phyloP scores from a whole-genome alignment of 257 asterid genomes.

The Solanum pennellii region DNA sequence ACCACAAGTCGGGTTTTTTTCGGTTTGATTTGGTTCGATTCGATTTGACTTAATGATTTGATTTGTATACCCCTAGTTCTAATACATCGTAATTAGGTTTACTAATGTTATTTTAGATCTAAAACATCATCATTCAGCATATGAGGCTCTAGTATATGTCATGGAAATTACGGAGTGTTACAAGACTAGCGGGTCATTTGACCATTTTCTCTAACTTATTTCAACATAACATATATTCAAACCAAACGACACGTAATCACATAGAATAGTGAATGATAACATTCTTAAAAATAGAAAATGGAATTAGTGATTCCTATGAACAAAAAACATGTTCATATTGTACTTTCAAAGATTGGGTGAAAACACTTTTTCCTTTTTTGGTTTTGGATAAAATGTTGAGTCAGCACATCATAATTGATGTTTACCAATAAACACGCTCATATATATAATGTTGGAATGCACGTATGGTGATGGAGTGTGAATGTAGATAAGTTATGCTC shows the following conservation, averaged over 20 bases:
- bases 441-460: background rate
- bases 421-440: background rate
- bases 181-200: too few species aligned
- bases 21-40: too few species aligned
- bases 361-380: background rate
- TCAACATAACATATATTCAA: too few species aligned
- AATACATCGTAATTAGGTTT: too few species aligned
- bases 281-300: background rate
- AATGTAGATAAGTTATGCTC: background rate
- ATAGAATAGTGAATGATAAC: background rate
- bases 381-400: background rate
- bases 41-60: too few species aligned
- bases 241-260: background rate
- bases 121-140: too few species aligned
- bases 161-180: too few species aligned
- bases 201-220: too few species aligned
- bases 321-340: background rate
- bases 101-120: too few species aligned
- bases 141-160: too few species aligned
- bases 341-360: background rate
- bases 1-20: too few species aligned
- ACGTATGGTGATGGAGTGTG: background rate
- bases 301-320: background rate
- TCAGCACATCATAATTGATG: background rate
- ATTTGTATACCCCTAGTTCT: too few species aligned